These are phyloP conservation scores for Aspergillus bridgeri DNA, from an alignment of 495 filamentous ascomycete species.

Conservation along the genomic window DNA sequence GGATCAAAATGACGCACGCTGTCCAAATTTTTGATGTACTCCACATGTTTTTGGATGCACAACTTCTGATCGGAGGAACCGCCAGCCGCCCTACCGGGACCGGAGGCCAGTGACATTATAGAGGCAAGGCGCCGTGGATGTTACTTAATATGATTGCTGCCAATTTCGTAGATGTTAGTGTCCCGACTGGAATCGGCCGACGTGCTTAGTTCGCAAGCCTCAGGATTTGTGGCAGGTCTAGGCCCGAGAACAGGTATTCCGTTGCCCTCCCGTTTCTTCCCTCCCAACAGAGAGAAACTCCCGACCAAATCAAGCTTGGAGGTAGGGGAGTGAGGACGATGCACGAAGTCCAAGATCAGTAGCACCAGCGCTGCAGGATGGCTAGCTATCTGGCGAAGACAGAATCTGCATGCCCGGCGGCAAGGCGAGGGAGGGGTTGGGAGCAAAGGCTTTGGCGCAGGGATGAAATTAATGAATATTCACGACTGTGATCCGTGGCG, in stretches of 20 bases:
- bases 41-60: conserved; percentile 73
- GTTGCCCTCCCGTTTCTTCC: not conserved
- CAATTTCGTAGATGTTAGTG: not conserved
- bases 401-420: not conserved
- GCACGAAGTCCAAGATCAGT: not conserved
- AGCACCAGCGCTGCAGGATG: not conserved
- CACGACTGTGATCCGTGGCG: not conserved
- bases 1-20: conserved; percentile 53
- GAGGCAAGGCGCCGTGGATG: not conserved
- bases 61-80: conserved; percentile 52
- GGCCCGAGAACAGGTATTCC: not conserved
- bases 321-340: not conserved
- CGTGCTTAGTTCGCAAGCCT: not conserved
- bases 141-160: not conserved
- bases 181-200: not conserved
- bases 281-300: too few relatives aligned
- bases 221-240: not conserved
- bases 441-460: not conserved
- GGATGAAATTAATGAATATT: not conserved
- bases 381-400: not conserved
- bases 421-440: not conserved
- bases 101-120: conserved; percentile 56
- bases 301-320: not conserved
- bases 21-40: conserved; percentile 91
- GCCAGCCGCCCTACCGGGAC: conserved; percentile 54